phyloP scores from a whole-genome alignment of 192 early-diverging fungal species.

The Phlyctochytrium arcticum region DNA sequence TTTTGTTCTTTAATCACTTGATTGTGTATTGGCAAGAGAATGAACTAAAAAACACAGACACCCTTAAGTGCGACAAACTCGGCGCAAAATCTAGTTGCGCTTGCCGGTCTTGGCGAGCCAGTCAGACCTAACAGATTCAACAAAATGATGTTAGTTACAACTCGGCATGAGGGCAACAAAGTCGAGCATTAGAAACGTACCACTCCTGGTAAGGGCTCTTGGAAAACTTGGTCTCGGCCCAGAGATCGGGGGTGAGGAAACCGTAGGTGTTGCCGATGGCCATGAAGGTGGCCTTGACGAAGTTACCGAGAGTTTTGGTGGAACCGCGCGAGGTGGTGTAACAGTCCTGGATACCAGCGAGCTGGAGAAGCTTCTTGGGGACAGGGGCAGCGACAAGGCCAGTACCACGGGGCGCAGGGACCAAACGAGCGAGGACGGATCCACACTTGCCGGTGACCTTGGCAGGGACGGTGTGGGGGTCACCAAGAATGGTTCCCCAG shows the following conservation, averaged over 20 bases:
- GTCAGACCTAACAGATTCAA: conserved; percentile 32
- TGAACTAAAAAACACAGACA: no score
- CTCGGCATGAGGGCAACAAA: neutral
- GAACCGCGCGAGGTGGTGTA: conserved; percentile 96
- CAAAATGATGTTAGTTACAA: neutral
- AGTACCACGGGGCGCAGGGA: conserved; percentile 99
- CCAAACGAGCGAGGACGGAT: conserved; percentile 85
- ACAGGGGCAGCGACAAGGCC: conserved; percentile 96
- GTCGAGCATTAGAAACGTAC: neutral
- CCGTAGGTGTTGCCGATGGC: conserved; percentile 96
- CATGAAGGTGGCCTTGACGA: conserved; percentile 97
- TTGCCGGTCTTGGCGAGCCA: conserved; percentile 46
- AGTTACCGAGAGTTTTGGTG: conserved; percentile 98
- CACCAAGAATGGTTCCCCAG: conserved; percentile 95
- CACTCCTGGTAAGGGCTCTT: conserved; percentile 89
- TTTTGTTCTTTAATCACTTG: no score
- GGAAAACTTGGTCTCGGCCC: conserved; percentile 84
- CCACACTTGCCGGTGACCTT: conserved; percentile 74
- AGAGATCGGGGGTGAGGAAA: conserved; percentile 96
- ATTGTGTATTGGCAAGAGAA: no score
- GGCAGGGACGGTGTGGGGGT: conserved; percentile 96
- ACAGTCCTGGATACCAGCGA: conserved; percentile 97
- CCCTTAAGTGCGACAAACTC: no score
- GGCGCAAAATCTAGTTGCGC: conserved; percentile 30
- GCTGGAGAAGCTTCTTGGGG: conserved; percentile 95